Evolutionary conservation across 176 grass and related monocot genomes (phyloP).

Genomic region (Aechmea fasciata): DNA sequence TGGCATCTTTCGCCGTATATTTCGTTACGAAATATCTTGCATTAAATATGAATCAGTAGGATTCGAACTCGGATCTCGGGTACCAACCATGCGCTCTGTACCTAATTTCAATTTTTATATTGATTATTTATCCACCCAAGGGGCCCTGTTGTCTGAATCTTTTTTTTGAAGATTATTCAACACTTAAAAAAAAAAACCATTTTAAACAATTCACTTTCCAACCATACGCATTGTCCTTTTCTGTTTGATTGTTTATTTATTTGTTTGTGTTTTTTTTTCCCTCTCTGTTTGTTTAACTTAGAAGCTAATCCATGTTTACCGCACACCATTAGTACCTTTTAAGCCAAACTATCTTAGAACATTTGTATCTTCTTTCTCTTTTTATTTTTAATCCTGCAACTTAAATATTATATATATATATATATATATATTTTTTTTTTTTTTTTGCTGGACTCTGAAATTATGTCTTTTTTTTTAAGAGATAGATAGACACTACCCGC

Average conservation of each 20-base stretch:
- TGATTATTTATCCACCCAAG: neutral
- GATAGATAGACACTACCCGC: no score
- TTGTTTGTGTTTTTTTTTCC: neutral
- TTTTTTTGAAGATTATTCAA: constrained; percentile 28
- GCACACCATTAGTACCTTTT: constrained; percentile 10
- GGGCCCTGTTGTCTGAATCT: constrained; percentile 3
- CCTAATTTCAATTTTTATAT: neutral
- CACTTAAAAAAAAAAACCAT: neutral
- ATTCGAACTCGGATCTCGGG: no score
- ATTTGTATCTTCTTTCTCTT: no score
- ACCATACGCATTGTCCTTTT: constrained; percentile 22
- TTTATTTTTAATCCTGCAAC: no score
- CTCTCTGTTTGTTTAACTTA: constrained; percentile 7
- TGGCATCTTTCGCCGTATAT: no score
- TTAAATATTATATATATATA: no score
- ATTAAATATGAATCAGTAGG: no score
- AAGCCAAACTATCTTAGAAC: constrained; percentile 20
- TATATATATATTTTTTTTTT: no score
- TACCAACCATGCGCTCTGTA: no score
- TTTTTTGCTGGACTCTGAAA: no score
- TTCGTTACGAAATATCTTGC: no score
- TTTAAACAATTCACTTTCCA: constrained; percentile 9
- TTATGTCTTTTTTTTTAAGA: no score
- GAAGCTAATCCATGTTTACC: constrained; percentile 30
- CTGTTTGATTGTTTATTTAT: constrained; percentile 23